Evolutionary conservation across 202 grass and related monocot genomes (phyloP), one percentile per base, ranked within the genome.

Genomic region (Bolboschoenoplectus hybrid): DNA sequence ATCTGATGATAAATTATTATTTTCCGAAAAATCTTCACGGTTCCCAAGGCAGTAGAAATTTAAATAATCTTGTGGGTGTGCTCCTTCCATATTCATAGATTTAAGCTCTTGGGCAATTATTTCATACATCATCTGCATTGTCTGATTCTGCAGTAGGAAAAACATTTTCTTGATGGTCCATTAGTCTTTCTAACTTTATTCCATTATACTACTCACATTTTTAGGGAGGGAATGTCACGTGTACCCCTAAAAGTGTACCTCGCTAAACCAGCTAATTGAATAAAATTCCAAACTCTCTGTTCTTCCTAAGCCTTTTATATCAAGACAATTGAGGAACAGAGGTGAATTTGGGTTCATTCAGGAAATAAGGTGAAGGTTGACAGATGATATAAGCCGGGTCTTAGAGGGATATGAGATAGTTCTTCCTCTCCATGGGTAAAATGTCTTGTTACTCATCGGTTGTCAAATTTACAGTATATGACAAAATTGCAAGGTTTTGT

Each of bases 1-100:
- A 17, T 94, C 88, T 74, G 81, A 85, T 6, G 88, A 86, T 0
- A 60, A 65, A 35, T 88, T 88, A 3, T 50, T 56, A 68, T 92
- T 81, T 36, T 76, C 83, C 4, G 76, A 44, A 51, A 73, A 7
- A 86, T 89, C 82, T 92, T 98, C 96, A 81, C 93, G 84, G 61
- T 96, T 98, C 49, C 96, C 96, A 49, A 98, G 93, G 82, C 93
- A 98, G 88, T 89, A 98, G 80, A 98, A 98, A 89, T 98, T 98
- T 57, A 98, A 87, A 87, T 98, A 98, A 85, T 98, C 89, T 81
- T 95, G 87, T 57, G 89, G 96, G 77, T 91, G 76, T 62, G 62
- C 83, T 90, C 93, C 77, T 79, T 90, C 81, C 74, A 85, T 84
- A 81, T 92, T 92, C 90, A 87, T 90, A 62, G 87, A 73, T 89